Conservation (phyloP, 805 yeast species). For the Teunomyces atbi region DNA sequence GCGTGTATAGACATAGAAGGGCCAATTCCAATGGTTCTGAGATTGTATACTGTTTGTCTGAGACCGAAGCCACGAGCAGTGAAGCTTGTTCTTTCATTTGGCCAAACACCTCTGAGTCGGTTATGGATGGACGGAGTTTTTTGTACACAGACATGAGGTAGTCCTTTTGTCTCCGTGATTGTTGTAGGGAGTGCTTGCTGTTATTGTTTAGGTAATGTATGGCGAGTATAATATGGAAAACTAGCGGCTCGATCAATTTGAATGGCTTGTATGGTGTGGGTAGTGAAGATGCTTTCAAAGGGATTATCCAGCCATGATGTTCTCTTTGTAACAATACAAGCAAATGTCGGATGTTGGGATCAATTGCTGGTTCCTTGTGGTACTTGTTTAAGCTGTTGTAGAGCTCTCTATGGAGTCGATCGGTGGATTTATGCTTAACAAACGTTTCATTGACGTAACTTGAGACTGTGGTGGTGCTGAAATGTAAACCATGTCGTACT, state of each 20-base stretch:
- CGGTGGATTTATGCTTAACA: slow-evolving; percentile 7
- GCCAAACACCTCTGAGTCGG: background rate
- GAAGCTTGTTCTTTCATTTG: background rate
- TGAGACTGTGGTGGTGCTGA: background rate
- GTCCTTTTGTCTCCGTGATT: slow-evolving; percentile 1
- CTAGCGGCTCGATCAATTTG: slow-evolving; percentile 3
- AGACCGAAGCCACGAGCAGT: background rate
- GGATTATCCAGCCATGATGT: background rate
- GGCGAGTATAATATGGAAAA: slow-evolving; percentile 6
- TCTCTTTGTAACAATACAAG: slow-evolving; percentile 8
- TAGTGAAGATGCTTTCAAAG: slow-evolving; percentile 5
- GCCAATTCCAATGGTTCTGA: slow-evolving; percentile 1
- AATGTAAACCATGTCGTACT: background rate
- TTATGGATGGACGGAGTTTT: background rate
- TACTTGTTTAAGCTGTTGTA: slow-evolving; percentile 16
- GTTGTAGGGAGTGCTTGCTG: background rate
- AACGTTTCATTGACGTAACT: background rate
- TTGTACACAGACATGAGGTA: background rate
- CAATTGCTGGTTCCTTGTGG: slow-evolving; percentile 7
- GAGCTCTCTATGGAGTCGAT: slow-evolving; percentile 12
- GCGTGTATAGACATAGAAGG: background rate
- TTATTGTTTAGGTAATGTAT: slow-evolving; percentile 1
- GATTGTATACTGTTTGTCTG: background rate
- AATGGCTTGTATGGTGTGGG: slow-evolving; percentile 11
- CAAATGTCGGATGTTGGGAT: slow-evolving; percentile 14